Conservation (phyloP, 371 early-diverging fungal genomes). For the Actinomucor elegans region DNA sequence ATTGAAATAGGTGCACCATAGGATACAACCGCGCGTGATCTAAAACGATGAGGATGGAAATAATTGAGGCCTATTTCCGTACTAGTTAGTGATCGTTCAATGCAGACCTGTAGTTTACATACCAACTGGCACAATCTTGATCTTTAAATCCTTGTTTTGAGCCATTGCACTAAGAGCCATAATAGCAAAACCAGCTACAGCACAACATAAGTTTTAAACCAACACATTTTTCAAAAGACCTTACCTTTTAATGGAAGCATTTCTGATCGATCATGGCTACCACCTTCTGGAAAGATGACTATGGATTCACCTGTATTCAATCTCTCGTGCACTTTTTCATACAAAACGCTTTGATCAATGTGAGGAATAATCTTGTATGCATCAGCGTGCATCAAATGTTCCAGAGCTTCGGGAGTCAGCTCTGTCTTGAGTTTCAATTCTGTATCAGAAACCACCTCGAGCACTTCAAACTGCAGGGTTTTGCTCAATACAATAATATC, state of each 20-base stretch:
- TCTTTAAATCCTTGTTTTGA: slow-evolving; percentile 66
- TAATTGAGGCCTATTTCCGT: slow-evolving; percentile 76
- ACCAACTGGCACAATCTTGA: slow-evolving; percentile 84
- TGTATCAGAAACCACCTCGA: slow-evolving; percentile 69
- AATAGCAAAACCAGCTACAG: slow-evolving; percentile 66
- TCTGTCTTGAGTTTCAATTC: slow-evolving; percentile 47
- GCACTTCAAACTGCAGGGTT: slow-evolving; percentile 50
- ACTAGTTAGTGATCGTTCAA: too few relatives aligned
- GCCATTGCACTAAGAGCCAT: slow-evolving; percentile 88
- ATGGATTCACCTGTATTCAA: slow-evolving; percentile 65
- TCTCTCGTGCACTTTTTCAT: slow-evolving; percentile 67
- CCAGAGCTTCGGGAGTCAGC: slow-evolving; percentile 45
- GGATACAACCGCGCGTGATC: slow-evolving; percentile 86
- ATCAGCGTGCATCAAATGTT: slow-evolving; percentile 29
- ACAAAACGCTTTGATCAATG: slow-evolving; percentile 76
- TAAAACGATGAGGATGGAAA: slow-evolving; percentile 88
- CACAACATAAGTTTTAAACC: not conserved
- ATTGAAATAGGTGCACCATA: slow-evolving; percentile 80
- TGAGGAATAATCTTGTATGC: slow-evolving; percentile 70
- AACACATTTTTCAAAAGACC: not conserved
- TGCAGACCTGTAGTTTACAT: too few relatives aligned
- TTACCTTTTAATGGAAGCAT: slow-evolving; percentile 84
- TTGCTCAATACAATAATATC: slow-evolving; percentile 52
- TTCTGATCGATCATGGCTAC: slow-evolving; percentile 85
- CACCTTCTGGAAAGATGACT: slow-evolving; percentile 93